Evolutionary conservation across 2,329 filamentous ascomycete genomes (phyloP).

Genomic region (Sporothrix phasma): DNA sequence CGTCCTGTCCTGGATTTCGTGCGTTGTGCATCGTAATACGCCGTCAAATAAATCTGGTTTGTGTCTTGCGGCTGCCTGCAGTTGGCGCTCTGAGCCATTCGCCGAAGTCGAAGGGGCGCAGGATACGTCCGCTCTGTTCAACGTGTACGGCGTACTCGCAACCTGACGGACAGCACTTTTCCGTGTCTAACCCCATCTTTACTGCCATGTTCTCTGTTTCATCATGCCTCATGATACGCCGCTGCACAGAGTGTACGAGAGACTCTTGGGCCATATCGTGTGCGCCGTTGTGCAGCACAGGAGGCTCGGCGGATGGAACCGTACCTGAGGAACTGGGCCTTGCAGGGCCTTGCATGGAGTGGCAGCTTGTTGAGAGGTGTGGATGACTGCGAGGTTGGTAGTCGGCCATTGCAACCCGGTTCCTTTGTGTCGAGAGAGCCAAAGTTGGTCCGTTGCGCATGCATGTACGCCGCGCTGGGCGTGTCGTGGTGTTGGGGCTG

Average conservation of each 20-base stretch:
- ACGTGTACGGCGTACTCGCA: not conserved
- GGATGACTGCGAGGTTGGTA: not conserved
- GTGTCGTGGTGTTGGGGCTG: not conserved
- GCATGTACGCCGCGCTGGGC: too few species aligned
- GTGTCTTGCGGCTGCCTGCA: not conserved
- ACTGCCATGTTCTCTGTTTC: not conserved
- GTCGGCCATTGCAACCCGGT: not conserved
- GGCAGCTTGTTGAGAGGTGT: not conserved
- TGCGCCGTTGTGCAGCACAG: not conserved
- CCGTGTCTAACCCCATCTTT: not conserved
- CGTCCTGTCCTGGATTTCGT: not conserved
- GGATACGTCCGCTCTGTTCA: not conserved
- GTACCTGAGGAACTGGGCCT: not conserved
- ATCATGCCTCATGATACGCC: not conserved
- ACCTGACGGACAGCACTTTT: not conserved
- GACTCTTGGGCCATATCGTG: not conserved
- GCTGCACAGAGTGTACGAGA: not conserved
- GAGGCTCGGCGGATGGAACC: not conserved
- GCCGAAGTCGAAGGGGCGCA: slow-evolving; percentile 2
- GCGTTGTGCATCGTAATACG: not conserved
- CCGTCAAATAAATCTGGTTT: slow-evolving; percentile 4
- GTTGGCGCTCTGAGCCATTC: slow-evolving; percentile 6
- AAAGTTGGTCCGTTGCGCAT: not conserved
- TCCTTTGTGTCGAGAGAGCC: not conserved
- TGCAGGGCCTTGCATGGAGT: not conserved